A percentile compares a stretch with the other conserved stretches of the same genome.
These are phyloP conservation scores for Saccharomyces pastorianus DNA, from an alignment of 1,139 yeast species.

Conservation along the genomic window DNA sequence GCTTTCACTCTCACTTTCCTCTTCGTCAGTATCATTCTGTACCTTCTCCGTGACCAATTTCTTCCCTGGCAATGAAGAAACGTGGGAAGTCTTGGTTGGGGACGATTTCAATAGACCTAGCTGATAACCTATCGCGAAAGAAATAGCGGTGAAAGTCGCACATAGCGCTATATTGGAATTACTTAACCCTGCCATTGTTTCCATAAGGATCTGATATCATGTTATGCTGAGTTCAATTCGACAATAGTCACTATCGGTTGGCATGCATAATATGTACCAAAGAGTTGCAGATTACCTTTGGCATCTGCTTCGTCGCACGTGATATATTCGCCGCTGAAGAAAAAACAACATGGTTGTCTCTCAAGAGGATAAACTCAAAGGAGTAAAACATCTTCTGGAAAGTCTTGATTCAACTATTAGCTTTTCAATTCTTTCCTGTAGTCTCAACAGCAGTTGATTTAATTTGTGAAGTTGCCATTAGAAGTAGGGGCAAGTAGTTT, in stretches of 20 bases:
- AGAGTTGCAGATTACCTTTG: neutral
- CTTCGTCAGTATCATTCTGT: conserved; percentile 27
- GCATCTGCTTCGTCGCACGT: neutral
- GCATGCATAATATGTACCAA: too few species aligned
- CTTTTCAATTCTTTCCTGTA: conserved; percentile 4
- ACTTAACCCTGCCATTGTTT: conserved; percentile 11
- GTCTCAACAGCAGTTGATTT: neutral
- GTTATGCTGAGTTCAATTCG: neutral
- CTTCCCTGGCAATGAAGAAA: conserved; percentile 7
- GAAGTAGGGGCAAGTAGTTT: neutral
- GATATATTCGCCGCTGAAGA: neutral
- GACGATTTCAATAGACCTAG: conserved; percentile 6
- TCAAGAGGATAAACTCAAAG: neutral
- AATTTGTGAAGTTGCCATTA: neutral
- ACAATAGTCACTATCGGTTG: too few species aligned
- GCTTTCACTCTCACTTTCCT: conserved; percentile 15
- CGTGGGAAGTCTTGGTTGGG: conserved; percentile 11
- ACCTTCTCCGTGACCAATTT: conserved; percentile 15
- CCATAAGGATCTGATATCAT: neutral
- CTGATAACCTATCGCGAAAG: neutral
- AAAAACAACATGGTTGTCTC: neutral
- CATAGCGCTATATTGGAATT: conserved; percentile 7
- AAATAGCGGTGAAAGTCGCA: neutral
- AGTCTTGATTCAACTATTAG: neutral
- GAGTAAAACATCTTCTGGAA: neutral